Evolutionary conservation across 1,139 yeast genomes (phyloP), one percentile per base, ranked within the genome.

Genomic region (Taiozyma onychis): DNA sequence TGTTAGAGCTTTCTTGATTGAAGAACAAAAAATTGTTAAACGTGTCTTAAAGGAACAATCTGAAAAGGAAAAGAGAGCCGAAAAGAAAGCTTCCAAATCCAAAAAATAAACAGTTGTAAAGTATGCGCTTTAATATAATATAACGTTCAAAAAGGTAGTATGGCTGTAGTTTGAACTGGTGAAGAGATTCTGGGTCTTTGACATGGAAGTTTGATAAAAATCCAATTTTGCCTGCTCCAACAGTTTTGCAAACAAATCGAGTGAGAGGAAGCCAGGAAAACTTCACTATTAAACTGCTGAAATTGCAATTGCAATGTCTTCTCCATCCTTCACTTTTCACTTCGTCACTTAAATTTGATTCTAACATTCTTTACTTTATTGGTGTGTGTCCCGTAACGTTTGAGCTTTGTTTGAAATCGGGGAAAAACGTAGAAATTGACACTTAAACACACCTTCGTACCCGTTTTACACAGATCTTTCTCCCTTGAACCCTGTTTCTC

Each of bases 11-110:
- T 93, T 93, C 89, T 86, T 93, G 76, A 88, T 93, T 67, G 98
- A 93, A 82, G 99, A 93, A 82, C 98, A 93, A 83, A 93, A 91
- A 88, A 89, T 93, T 66, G 99, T 93, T 74, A 93, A 93, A 91
- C 89, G 95, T 80, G 97, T 91, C 70, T 85, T 91, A 72, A 90
- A 90, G 86, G 97, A 89, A 73, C 87, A 86, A 78, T 84, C 88
- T 71, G 90, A 83, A 68, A 86, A 88, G 78, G 91, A 87, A 72
- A 83, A 83, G 66, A 69, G 65, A 63, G 61, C 60, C 49, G 60
- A 57, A 54, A 60, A 59, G 58, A 58, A 58, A 52, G 57, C 60
- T 49, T 42, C 60, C 43, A 57, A 58, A 53, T 54, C 62, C 47
- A 57, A 57, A 49, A 57, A 58, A 55, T 56, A 55, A 52, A 44